A percentile compares a stretch with the other conserved stretches of the same genome.
phyloP scores from a whole-genome alignment of 2,329 filamentous ascomycete genomes.

The Fusarium chuoi region DNA sequence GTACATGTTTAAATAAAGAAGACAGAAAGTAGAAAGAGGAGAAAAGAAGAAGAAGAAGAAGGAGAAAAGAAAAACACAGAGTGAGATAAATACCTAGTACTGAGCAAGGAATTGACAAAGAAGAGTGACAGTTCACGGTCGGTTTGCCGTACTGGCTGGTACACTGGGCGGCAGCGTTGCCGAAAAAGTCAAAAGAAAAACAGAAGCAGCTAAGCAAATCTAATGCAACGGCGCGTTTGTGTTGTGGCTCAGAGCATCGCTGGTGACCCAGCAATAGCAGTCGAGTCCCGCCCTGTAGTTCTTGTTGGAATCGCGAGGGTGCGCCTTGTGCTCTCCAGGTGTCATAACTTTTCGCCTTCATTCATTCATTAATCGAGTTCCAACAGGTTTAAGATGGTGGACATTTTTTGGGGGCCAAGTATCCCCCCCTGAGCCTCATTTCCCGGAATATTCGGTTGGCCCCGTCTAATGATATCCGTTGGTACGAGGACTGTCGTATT shows the following conservation, averaged over 20 bases:
- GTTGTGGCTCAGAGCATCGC: conserved; percentile 12
- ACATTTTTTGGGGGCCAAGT: not conserved
- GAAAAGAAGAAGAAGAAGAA: not conserved
- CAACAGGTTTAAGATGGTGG: conserved; percentile 28
- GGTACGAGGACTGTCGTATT: conserved; percentile 64
- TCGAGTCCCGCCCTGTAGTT: conserved; percentile 8
- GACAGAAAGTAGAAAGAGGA: not conserved
- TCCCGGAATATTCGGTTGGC: conserved; percentile 45
- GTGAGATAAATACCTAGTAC: conserved; percentile 18
- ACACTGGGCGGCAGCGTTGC: conserved; percentile 19
- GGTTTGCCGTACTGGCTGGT: conserved; percentile 29
- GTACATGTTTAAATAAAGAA: conserved; percentile 8
- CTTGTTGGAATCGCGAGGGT: conserved; percentile 24
- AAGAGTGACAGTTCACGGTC: conserved; percentile 13
- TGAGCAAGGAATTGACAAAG: conserved; percentile 18
- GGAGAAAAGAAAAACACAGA: not conserved
- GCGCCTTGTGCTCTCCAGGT: conserved; percentile 24
- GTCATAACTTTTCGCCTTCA: conserved; percentile 43
- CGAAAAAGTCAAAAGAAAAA: conserved; percentile 19
- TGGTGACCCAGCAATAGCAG: conserved; percentile 13
- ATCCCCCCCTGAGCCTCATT: not conserved
- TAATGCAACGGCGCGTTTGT: conserved; percentile 35
- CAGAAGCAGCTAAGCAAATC: conserved; percentile 21
- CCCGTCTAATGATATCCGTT: conserved; percentile 60
- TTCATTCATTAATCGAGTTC: conserved; percentile 41